Evolutionary conservation across 495 filamentous ascomycete species (phyloP).

Genomic region (Jackrogersella multiformis): DNA sequence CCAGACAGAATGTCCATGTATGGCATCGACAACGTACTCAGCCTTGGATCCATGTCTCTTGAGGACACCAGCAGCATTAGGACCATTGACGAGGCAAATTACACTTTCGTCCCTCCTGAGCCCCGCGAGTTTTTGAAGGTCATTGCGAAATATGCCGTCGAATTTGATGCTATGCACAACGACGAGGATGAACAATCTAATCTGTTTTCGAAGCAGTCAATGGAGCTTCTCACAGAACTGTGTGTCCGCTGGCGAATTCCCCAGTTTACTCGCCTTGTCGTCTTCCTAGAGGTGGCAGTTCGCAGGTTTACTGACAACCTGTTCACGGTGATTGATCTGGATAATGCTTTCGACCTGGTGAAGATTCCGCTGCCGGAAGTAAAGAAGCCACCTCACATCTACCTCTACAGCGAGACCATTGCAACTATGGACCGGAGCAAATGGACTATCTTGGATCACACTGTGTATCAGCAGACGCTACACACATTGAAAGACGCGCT

Average conservation of each 20-base stretch:
- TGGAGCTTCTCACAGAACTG: constrained; percentile 84
- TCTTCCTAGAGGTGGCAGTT: constrained; percentile 85
- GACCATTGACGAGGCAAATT: constrained; percentile 64
- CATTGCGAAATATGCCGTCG: constrained; percentile 78
- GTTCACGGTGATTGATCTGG: constrained; percentile 80
- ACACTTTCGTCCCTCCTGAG: constrained; percentile 89
- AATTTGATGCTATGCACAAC: constrained; percentile 63
- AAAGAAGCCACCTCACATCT: constrained; percentile 58
- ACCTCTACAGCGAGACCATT: constrained; percentile 52
- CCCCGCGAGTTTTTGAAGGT: constrained; percentile 81
- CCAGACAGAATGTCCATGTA: constrained; percentile 57
- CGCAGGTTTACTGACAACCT: constrained; percentile 89
- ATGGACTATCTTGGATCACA: constrained; percentile 86
- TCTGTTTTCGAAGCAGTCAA: constrained; percentile 81
- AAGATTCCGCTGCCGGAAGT: constrained; percentile 73
- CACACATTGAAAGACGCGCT: constrained; percentile 81
- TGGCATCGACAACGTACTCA: constrained; percentile 78
- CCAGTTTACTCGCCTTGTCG: constrained; percentile 76
- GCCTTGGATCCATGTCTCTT: constrained; percentile 75
- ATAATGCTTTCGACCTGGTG: constrained; percentile 80
- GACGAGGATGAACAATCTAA: constrained; percentile 61
- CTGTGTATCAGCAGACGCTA: constrained; percentile 77
- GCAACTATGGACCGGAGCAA: constrained; percentile 56
- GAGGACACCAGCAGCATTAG: constrained; percentile 63
- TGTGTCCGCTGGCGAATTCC: constrained; percentile 92